Percentiles rank a stretch among this genome's conserved stretches.
Conservation (phyloP, 2,329 filamentous ascomycete species). For the Corynespora cassiicola region DNA sequence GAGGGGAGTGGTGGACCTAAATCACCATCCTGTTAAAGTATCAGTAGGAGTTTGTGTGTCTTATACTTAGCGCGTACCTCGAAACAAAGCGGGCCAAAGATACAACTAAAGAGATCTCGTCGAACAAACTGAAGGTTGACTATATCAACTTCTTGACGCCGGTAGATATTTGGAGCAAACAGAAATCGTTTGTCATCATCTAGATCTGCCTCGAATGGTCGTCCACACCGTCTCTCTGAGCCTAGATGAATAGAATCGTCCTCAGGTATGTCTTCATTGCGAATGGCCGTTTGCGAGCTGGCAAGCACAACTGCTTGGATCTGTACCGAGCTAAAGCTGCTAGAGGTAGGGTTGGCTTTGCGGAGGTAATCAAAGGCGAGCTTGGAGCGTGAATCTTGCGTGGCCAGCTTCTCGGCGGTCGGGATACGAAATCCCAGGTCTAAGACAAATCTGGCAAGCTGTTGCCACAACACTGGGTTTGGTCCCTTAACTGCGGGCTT, state of each 20-base stretch:
- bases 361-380: slow-evolving; percentile 16
- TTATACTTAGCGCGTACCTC: too few species aligned
- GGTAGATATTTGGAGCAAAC: slow-evolving; percentile 14
- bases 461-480: slow-evolving; percentile 17
- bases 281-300: slow-evolving; percentile 2
- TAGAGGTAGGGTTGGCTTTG: slow-evolving; percentile 15
- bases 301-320: slow-evolving; percentile 11
- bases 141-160: not conserved
- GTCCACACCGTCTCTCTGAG: slow-evolving; percentile 7
- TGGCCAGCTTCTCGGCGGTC: slow-evolving; percentile 8
- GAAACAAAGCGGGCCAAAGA: slow-evolving; percentile 9
- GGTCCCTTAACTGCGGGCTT: slow-evolving; percentile 14
- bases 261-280: slow-evolving; percentile 1
- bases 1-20: too few species aligned
- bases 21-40: too few species aligned
- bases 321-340: slow-evolving; percentile 7
- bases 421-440: slow-evolving; percentile 9
- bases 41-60: too few species aligned
- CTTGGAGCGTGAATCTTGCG: slow-evolving; percentile 8
- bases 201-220: slow-evolving; percentile 13
- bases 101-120: slow-evolving; percentile 12
- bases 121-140: slow-evolving; percentile 10
- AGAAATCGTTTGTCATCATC: slow-evolving; percentile 12
- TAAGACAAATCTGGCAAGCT: slow-evolving; percentile 11
- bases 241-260: slow-evolving; percentile 6